These are phyloP conservation scores for Suhomyces xylopsoci DNA, from an alignment of 805 yeast species.

Conservation along the genomic window DNA sequence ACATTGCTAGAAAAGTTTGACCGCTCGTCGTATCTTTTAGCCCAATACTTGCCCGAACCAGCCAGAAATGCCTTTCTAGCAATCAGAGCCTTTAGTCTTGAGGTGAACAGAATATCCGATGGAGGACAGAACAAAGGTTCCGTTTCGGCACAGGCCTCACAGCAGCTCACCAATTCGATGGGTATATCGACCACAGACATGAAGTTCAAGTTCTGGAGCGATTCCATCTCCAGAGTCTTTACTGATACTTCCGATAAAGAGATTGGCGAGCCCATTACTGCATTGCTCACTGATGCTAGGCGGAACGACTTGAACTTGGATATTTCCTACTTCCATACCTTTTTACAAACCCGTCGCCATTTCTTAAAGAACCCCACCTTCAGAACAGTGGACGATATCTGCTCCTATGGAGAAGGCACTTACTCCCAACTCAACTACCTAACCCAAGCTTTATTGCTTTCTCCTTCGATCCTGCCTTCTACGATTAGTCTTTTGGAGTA, in stretches of 20 bases:
- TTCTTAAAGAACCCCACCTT: conserved; percentile 49
- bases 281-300: conserved; percentile 55
- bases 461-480: conserved; percentile 57
- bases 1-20: conserved; percentile 49
- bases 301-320: conserved; percentile 50
- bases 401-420: conserved; percentile 78
- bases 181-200: conserved; percentile 45
- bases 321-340: conserved; percentile 52
- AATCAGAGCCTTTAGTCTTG: conserved; percentile 62
- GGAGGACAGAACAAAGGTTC: conserved; percentile 24
- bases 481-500: conserved; percentile 47
- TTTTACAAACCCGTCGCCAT: conserved; percentile 55
- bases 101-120: conserved; percentile 49
- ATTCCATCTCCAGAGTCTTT: conserved; percentile 49
- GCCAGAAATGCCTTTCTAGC: conserved; percentile 63
- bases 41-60: conserved; percentile 66
- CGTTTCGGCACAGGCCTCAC: conserved; percentile 29
- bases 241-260: conserved; percentile 27
- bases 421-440: conserved; percentile 71
- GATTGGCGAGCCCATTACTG: conserved; percentile 62
- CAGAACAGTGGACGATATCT: conserved; percentile 52
- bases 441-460: conserved; percentile 56
- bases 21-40: conserved; percentile 60
- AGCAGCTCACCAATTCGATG: conserved; percentile 26
- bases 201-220: conserved; percentile 75